Base-by-base conservation (phyloP, 495 filamentous ascomycete genomes). In the Daldinia bambusicola region DNA sequence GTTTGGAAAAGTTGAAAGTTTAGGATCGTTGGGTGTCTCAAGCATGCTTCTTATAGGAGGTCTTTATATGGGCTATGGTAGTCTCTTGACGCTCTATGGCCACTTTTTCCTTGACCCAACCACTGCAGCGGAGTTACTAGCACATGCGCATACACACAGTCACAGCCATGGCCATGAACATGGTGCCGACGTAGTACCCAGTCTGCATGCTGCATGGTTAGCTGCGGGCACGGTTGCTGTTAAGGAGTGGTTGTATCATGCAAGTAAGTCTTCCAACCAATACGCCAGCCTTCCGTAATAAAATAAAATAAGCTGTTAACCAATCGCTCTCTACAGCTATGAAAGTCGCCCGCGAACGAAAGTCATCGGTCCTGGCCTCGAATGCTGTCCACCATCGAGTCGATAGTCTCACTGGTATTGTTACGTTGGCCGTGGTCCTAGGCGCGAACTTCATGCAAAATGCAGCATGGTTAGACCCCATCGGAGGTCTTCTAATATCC, bases 381-480 rank as follows among this genome's bases (percentile, higher is more conserved):
- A 99, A 99, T 77, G 95, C 95, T 4, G 85, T 97, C 68, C 95
- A 99, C 80, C 95, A 99, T 83, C 92, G 95, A 55, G 90, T 99
- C 75, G 95, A 99, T 78, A 97, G 92, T 55, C 86, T 98, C 22
- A 98, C 95, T 0, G 93, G 93, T 55, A 91, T 99, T 69, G 95
- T 98, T 56, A 95, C 95, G 10, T 84, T 99, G 13, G 79, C 89
- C 55, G 93, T 91, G 16, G 97, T 99, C 74, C 87, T 91, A 31
- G 95, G 93, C 34, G 92, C 92, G n/a, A 94, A 97, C 78, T 79
- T 97, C 55, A 86, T 97, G 40, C 82, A 88, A 30, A 89, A 95
- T 71, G 92, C 93, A 43, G 85, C 89, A 50, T 98, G 94, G 93
- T 86, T 98, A 48, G 96, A 99, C 80, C 93, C 95, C n/a, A 90